phyloP scores from a whole-genome alignment of 2,329 filamentous ascomycete genomes.

The Talaromyces sp. region DNA sequence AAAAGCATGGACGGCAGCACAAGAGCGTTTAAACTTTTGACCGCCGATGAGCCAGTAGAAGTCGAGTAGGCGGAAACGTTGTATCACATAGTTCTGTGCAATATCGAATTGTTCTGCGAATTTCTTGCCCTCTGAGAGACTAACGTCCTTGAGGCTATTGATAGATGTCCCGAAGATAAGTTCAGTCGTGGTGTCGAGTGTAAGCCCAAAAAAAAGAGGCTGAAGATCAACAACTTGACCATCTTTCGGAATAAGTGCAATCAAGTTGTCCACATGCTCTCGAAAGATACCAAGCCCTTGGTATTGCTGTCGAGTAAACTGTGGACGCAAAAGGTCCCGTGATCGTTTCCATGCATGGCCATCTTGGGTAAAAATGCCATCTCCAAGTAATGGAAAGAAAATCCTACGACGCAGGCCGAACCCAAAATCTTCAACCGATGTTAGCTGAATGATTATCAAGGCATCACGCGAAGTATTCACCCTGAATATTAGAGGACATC shows the following conservation, averaged over 20 bases:
- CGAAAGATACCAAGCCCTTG: constrained; percentile 65
- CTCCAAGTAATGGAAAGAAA: constrained; percentile 24
- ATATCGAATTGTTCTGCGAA: constrained; percentile 38
- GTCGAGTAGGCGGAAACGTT: constrained; percentile 28
- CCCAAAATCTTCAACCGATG: not conserved
- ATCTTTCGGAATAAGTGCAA: constrained; percentile 63
- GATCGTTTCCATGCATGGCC: constrained; percentile 63
- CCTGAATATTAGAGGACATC: not conserved
- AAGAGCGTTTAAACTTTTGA: constrained; percentile 40
- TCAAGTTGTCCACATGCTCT: constrained; percentile 52
- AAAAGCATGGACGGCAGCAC: constrained; percentile 39
- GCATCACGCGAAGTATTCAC: not conserved
- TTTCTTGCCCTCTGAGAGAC: constrained; percentile 32
- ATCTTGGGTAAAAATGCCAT: constrained; percentile 65
- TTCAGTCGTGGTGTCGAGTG: constrained; percentile 64
- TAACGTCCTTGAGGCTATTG: not conserved
- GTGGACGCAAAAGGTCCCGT: not conserved
- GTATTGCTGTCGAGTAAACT: constrained; percentile 47
- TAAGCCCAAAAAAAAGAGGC: constrained; percentile 61
- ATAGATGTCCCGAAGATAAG: constrained; percentile 63
- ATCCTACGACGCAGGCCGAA: not conserved
- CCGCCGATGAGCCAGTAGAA: constrained; percentile 40
- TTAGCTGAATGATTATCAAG: not conserved
- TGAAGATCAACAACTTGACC: constrained; percentile 58
- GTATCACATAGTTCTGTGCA: constrained; percentile 30